Base-by-base conservation (phyloP, 78 protist species). In the Dictyostelium purpureum region DNA sequence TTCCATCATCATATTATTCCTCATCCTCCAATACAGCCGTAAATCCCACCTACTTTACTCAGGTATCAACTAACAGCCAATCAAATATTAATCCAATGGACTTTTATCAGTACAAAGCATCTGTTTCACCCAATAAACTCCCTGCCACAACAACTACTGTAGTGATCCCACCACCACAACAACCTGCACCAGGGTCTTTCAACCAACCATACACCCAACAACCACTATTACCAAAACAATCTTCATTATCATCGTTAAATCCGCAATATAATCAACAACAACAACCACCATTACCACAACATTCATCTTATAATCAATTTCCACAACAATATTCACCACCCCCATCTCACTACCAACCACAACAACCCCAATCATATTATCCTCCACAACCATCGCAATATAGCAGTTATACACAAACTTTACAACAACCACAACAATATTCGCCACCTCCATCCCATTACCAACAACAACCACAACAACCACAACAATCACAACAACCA, bases 371-470 rank as follows among this genome's bases (percentile, higher is more conserved):
- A 56, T 21, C 33, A n/a, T 47, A 76, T 10, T 28, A 76, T 2
- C 6, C 6, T 0, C 38, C 19, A 57, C 28, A 57, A 6, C 65
- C 16, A 7, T 31, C 19, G 24, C 67, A 19, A 57, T 18, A n/a
- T n/a, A n/a, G n/a, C n/a, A n/a, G n/a, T n/a, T n/a, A n/a, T n/a
- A n/a, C 37, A 26, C 67, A 54, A 52, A 52, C 59, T n/a, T n/a
- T n/a, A 59, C 85, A 59, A n/a, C 71, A 56, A 18, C 85, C 28
- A 52, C 65, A 77, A 33, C 51, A 77, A 14, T 57, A 6, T 28
- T 28, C 24, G 19, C 5, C 49, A 21, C 81, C 21, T 51, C 67
- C 61, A 76, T 38, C 71, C 19, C 9, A 3, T 11, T 21, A n/a
- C 14, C 24, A 47, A 31, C 43, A 45, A 43, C n/a, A 71, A 26